A percentile compares a stretch with the other conserved stretches of the same genome.
phyloP scores from a whole-genome alignment of 2,329 filamentous ascomycete genomes.

The Clarireedia hainanense region DNA sequence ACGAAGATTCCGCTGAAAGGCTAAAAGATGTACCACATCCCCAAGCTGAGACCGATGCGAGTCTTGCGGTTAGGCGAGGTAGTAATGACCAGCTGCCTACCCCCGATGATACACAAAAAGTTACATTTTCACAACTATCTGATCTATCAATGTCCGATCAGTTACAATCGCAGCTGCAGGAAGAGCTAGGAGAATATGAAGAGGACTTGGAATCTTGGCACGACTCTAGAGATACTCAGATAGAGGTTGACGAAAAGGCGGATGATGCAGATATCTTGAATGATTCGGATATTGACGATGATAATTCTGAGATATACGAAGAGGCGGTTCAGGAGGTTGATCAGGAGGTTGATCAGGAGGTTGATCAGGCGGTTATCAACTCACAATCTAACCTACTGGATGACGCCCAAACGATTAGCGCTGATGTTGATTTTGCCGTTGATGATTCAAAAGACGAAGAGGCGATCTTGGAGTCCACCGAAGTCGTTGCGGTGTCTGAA shows the following conservation, averaged over 20 bases:
- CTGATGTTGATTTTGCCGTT: too few relatives aligned
- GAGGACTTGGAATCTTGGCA: neutral
- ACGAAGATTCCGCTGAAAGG: neutral
- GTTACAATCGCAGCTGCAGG: conserved; percentile 3
- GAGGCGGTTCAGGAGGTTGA: neutral
- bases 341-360: neutral
- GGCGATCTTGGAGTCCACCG: too few relatives aligned
- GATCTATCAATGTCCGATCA: conserved; percentile 3
- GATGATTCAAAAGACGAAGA: too few relatives aligned
- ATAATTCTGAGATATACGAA: neutral
- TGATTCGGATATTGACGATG: neutral
- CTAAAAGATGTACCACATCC: neutral
- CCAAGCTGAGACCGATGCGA: neutral
- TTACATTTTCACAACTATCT: neutral
- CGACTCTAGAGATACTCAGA: too few relatives aligned
- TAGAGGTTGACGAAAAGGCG: neutral
- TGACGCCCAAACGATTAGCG: too few relatives aligned
- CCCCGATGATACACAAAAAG: conserved; percentile 4
- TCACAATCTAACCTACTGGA: neutral
- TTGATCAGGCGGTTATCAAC: neutral
- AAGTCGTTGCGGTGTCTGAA: too few relatives aligned
- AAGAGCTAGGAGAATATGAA: conserved; percentile 3
- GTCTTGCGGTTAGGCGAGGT: neutral
- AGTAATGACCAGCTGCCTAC: conserved; percentile 2
- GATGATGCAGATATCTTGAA: neutral